Conservation (phyloP, 2,329 filamentous ascomycete species). For the Biscogniauxia mediterranea region DNA sequence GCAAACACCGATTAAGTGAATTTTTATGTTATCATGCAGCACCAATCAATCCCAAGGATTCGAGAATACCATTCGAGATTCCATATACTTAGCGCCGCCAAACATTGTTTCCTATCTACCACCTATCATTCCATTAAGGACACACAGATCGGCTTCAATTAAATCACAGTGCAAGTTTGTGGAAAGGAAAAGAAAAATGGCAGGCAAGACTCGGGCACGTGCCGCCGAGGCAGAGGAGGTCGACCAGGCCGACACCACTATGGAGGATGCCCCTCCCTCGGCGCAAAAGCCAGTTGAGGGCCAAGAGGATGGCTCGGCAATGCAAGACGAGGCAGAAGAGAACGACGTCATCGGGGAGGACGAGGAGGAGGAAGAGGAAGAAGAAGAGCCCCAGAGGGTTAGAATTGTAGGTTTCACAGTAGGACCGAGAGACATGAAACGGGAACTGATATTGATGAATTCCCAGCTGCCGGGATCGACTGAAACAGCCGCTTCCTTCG, state of each 20-base stretch:
- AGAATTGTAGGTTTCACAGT: constrained; percentile 51
- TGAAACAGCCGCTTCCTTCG: constrained; percentile 89
- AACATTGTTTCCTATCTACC: not conserved
- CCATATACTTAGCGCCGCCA: not conserved
- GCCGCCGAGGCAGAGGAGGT: constrained; percentile 19
- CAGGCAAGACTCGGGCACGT: constrained; percentile 22
- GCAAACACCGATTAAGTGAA: not conserved
- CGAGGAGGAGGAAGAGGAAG: constrained; percentile 45
- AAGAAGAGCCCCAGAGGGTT: constrained; percentile 56
- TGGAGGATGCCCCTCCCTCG: constrained; percentile 32
- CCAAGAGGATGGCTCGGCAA: constrained; percentile 37
- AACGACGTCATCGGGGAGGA: constrained; percentile 21
- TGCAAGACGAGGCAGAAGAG: constrained; percentile 33
- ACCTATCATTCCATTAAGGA: not conserved
- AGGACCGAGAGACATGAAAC: constrained; percentile 1
- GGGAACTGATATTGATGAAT: constrained; percentile 3
- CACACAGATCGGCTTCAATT: not conserved
- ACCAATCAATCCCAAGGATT: no score
- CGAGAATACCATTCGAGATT: not conserved
- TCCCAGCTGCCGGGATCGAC: constrained; percentile 76
- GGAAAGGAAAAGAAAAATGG: constrained; percentile 17
- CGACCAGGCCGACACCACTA: constrained; percentile 23
- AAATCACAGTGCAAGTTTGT: not conserved
- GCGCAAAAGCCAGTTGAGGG: constrained; percentile 43
- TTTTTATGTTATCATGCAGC: not conserved